Evolutionary conservation across 2,329 filamentous ascomycete species (phyloP).

Genomic region (Dactylellina parvicollis): DNA sequence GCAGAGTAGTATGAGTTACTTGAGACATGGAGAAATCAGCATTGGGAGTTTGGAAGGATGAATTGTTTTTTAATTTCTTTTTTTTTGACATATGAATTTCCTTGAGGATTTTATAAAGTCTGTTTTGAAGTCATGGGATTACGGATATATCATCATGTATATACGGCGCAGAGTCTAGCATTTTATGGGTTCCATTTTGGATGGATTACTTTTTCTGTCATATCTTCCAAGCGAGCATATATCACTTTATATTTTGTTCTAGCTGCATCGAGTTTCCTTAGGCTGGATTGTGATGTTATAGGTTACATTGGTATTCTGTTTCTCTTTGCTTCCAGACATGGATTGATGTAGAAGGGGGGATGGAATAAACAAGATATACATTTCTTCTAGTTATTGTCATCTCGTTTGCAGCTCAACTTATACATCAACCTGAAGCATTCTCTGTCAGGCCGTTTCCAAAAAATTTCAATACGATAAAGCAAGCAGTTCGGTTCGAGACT

Average conservation of each 20-base stretch:
- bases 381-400: too few relatives aligned
- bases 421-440: too few relatives aligned
- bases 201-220: not conserved
- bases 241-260: not conserved
- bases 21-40: conserved; percentile 42
- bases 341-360: too few relatives aligned
- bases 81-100: not conserved
- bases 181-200: conserved; percentile 26
- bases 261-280: not conserved
- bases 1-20: conserved; percentile 47
- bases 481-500: too few relatives aligned
- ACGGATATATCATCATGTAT: not conserved
- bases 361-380: too few relatives aligned
- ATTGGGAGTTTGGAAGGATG: conserved; percentile 29
- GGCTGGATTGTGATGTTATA: not conserved
- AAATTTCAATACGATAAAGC: too few relatives aligned
- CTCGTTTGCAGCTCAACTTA: too few relatives aligned
- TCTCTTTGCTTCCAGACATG: not conserved
- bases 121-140: not conserved
- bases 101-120: not conserved
- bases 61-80: not conserved
- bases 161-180: conserved; percentile 31
- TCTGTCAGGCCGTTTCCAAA: too few relatives aligned
- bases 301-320: not conserved
- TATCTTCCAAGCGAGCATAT: not conserved